Evolutionary conservation across 108 stramenopile species (phyloP).

Genomic region (Chaetoceros tenuissimus): DNA sequence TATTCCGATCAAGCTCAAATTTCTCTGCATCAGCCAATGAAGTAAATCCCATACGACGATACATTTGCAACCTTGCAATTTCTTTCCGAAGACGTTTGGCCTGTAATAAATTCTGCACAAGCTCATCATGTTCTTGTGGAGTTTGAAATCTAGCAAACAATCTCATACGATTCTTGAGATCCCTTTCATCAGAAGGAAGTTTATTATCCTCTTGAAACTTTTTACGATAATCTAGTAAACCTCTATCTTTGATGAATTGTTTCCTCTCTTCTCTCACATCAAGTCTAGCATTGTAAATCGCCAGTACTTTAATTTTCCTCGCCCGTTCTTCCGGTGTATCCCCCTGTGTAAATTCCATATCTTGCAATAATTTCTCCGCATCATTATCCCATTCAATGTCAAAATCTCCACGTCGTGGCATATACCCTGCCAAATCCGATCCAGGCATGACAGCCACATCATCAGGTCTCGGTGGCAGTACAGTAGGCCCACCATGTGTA

Average conservation of each 20-base stretch:
- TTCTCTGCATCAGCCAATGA: conserved; percentile 77
- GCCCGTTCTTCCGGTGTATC: conserved; percentile 72
- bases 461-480: conserved; percentile 66
- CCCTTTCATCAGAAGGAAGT: conserved; percentile 84
- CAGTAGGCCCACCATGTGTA: conserved; percentile 54
- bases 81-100: conserved; percentile 83
- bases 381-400: conserved; percentile 96
- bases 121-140: conserved; percentile 77
- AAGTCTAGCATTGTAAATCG: conserved; percentile 86
- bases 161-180: conserved; percentile 76
- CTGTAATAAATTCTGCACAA: conserved; percentile 70
- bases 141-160: conserved; percentile 89
- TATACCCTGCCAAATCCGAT: conserved; percentile 76
- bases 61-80: conserved; percentile 92
- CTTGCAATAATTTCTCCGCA: conserved; percentile 82
- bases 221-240: conserved; percentile 74
- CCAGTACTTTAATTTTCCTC: conserved; percentile 79
- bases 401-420: conserved; percentile 93
- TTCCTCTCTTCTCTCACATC: conserved; percentile 84
- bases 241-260: conserved; percentile 68
- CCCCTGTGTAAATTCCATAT: conserved; percentile 83
- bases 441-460: conserved; percentile 61
- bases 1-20: conserved; percentile 74
- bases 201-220: conserved; percentile 49
- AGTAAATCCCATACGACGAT: conserved; percentile 74